phyloP scores from a whole-genome alignment of 2,329 filamentous ascomycete genomes.

The Scedosporium aurantiacum region DNA sequence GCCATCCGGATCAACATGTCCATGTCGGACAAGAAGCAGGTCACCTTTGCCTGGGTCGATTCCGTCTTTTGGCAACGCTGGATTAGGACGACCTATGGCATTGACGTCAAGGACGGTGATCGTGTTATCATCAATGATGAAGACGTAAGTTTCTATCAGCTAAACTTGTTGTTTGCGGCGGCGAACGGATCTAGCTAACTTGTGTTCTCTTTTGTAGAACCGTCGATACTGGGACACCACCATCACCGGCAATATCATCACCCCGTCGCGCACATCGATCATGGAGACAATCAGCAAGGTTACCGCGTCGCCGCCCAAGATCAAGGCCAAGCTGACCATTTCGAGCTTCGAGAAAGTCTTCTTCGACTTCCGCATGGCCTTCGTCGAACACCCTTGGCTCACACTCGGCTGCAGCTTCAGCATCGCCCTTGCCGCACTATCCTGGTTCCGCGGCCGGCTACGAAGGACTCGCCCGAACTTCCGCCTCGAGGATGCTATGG shows the following conservation, averaged over 20 bases:
- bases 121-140: slow-evolving; percentile 94
- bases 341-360: slow-evolving; percentile 61
- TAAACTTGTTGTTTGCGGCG: neutral
- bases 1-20: slow-evolving; percentile 86
- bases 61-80: slow-evolving; percentile 95
- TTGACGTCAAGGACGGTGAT: slow-evolving; percentile 79
- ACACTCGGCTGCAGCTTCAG: slow-evolving; percentile 46
- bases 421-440: slow-evolving; percentile 38
- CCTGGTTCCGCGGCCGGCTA: slow-evolving; percentile 44
- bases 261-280: slow-evolving; percentile 80
- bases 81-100: slow-evolving; percentile 89
- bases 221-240: slow-evolving; percentile 92
- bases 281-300: slow-evolving; percentile 73
- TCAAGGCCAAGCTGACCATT: slow-evolving; percentile 69
- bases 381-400: slow-evolving; percentile 48
- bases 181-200: neutral
- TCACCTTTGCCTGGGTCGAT: slow-evolving; percentile 94
- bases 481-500: slow-evolving; percentile 45
- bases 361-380: slow-evolving; percentile 49
- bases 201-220: slow-evolving; percentile 44
- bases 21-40: slow-evolving; percentile 74
- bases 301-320: slow-evolving; percentile 55
- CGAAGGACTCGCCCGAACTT: slow-evolving; percentile 48
- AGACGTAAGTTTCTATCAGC: slow-evolving; percentile 54
- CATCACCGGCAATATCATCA: slow-evolving; percentile 78